Base-by-base conservation (phyloP, 306 rosid species). In the Mimosa pudica region DNA sequence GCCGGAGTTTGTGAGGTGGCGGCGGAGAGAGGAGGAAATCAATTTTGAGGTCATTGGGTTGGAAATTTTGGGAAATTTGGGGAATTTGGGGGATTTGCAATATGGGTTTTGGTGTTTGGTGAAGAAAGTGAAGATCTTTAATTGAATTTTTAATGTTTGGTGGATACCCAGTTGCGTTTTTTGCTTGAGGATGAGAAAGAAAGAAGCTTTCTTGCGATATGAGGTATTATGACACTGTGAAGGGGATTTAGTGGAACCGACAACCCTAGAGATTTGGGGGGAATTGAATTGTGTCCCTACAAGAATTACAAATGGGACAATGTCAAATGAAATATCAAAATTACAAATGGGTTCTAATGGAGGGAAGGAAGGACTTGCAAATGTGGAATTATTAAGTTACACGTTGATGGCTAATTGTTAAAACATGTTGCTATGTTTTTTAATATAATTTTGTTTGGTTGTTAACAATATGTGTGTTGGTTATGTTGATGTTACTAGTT, bases 21-120 rank as follows among this genome's bases (percentile, higher is more conserved):
- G 85, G 82, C 88, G 84, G 68, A 89, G 76, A 57, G 44, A 30
- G 44, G 90, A 89, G 63, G 89, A 83, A 12, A 89, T 46, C 17
- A 80, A 73, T 85, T 84, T 91, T 47, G 89, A 84, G 9, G 89
- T 88, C 92, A 88, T 90, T 65, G 64, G 49, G 32, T 38, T 24
- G 1, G 16, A 3, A 8, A 3, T 9, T 49, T 30, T 32, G 17
- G 57, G 57, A 69, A 24, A 24, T 24, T 24, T 24, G 36, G 35
- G 16, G 17, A 30, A 70, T 70, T 33, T 3, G 70, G 47, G 60
- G 38, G 75, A 79, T 73, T 45, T 9, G 47, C 17, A 70, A 16
- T 64, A 33, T 6, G 2, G 20, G 46, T 4, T 17, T 64, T 35
- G 17, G 45, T 33, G 20, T 33, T 47, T 13, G 7, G 70, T 0